Conservation (phyloP, 164 flowering plant species). For the Sextonia rubra region DNA sequence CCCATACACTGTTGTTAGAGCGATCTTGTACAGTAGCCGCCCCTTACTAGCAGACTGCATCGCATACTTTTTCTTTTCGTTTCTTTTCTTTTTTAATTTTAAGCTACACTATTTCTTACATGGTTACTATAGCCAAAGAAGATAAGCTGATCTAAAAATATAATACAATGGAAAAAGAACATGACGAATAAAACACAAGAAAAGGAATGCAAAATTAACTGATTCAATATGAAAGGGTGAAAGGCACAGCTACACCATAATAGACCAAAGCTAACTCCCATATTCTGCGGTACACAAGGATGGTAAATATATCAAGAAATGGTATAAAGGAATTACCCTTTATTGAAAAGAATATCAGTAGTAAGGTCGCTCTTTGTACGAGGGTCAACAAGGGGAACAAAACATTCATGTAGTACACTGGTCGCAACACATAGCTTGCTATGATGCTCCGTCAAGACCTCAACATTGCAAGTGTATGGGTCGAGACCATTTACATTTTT, state of each 20-base stretch:
- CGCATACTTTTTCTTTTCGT: no score
- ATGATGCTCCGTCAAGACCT: slow-evolving; percentile 31
- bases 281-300: neutral
- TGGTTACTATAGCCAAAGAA: no score
- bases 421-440: slow-evolving; percentile 75
- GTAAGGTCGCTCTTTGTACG: slow-evolving; percentile 54
- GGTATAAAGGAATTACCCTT: slow-evolving; percentile 36
- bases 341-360: slow-evolving; percentile 69
- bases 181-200: neutral
- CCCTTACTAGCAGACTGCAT: no score
- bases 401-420: slow-evolving; percentile 81
- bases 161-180: neutral
- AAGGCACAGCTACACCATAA: neutral
- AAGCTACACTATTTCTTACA: no score
- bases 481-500: slow-evolving; percentile 15
- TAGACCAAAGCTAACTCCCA: neutral
- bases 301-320: neutral
- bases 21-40: no score
- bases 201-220: neutral
- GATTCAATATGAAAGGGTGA: neutral
- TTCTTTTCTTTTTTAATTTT: no score
- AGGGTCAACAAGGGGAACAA: slow-evolving; percentile 58
- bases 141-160: no score
- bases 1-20: no score
- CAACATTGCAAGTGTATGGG: slow-evolving; percentile 22